Evolutionary conservation across 176 grass and related monocot species (phyloP).

Genomic region (Oryza rufipogon): DNA sequence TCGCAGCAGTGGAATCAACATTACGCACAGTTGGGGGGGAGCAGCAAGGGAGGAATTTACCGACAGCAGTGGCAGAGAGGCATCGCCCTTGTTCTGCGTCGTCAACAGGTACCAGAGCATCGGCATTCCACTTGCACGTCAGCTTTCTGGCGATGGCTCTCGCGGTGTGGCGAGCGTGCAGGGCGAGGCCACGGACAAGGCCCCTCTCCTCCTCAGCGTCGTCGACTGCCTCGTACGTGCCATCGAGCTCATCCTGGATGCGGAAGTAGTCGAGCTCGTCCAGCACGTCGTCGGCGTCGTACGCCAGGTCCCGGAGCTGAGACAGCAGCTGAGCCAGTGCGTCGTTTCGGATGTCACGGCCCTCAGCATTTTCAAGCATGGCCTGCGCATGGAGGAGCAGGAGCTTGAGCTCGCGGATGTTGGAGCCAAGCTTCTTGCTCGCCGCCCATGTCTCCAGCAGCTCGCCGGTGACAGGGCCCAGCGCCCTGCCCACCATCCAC

Average conservation of each 20-base stretch:
- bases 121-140: too few species aligned
- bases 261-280: slow-evolving; percentile 30
- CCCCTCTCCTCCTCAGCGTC: background rate
- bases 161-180: background rate
- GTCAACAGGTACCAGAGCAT: too few species aligned
- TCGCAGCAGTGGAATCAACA: background rate
- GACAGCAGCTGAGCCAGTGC: too few species aligned
- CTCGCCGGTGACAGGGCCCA: too few species aligned
- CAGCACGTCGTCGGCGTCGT: background rate
- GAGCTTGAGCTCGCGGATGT: too few species aligned
- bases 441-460: too few species aligned
- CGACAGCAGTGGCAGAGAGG: background rate
- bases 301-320: too few species aligned
- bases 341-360: too few species aligned
- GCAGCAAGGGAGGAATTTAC: background rate
- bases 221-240: background rate
- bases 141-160: background rate
- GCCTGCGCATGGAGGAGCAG: too few species aligned
- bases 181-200: background rate
- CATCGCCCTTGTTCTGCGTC: background rate
- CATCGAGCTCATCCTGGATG: background rate
- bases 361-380: too few species aligned
- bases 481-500: background rate
- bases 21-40: background rate
- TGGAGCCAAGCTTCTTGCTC: too few species aligned